Base-by-base conservation (phyloP, 2,329 filamentous ascomycete species). In the Huntiella moniliformis region DNA sequence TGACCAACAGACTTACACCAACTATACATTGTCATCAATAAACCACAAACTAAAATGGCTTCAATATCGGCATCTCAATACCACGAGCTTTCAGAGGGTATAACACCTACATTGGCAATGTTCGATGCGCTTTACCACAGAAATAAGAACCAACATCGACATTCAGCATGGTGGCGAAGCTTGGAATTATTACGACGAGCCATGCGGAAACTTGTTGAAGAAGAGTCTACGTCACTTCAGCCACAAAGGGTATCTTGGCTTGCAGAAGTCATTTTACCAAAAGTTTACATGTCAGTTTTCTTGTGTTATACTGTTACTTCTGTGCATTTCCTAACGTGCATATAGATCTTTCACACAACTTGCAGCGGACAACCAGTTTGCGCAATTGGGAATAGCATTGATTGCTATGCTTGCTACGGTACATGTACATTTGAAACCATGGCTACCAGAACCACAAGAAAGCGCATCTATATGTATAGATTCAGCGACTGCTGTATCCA, bases 71-170 rank as follows among this genome's bases (percentile, higher is more conserved):
- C 37, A 15, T 4, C 28, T 4, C 44, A 33, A 28, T 44, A 18
- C 12, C 7, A 22, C 18, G 42, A 48, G n/a, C 40, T 51, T 16
- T 22, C 47, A 42, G 13, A 48, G 18, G 43, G 46, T 18, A 61
- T 74, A 38, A 48, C 54, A 2, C 58, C 65, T 2, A 56, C 68
- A 22, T 54, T 64, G 22, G 58, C 71, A 42, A 62, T 87, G 40
- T 73, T 95, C 38, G 68, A 79, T 55, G 71, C 82, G 53, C 73
- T 92, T 55, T 74, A 79, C 60, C 77, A 84, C 58, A 83, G 86
- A 55, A 91, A 95, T 66, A 79, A 78, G 57, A 96, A 95, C 64
- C 88, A 96, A 63, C 88, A 96, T 61, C 77, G 77, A 46, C 68
- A 72, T 51, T 73, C 78, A 28, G 74, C 76, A 57, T 98, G 88